phyloP scores from a whole-genome alignment of 129 eudicot genomes.

The Flaveria bidentis region DNA sequence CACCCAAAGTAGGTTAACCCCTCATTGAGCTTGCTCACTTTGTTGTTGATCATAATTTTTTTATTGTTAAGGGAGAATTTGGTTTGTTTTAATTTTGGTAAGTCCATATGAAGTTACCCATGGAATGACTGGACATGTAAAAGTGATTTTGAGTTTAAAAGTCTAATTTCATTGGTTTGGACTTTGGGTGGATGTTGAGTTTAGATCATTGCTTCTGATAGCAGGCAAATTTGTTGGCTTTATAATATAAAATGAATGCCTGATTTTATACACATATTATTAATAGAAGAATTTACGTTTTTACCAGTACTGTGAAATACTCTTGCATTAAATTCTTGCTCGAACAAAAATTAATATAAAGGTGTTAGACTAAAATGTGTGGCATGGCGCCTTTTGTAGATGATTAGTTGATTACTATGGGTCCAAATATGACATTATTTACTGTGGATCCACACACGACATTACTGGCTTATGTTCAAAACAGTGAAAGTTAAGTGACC shows the following conservation, averaged over 20 bases:
- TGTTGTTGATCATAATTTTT: background rate
- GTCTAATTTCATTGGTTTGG: background rate
- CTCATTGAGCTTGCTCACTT: background rate
- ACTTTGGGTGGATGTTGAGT: background rate
- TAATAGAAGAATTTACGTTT: background rate
- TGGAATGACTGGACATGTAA: background rate
- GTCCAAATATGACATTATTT: background rate
- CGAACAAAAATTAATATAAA: background rate
- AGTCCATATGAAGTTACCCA: slow-evolving; percentile 2
- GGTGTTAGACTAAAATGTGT: background rate
- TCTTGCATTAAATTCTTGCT: background rate
- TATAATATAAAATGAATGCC: background rate
- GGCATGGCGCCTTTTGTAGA: background rate
- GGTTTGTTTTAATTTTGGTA: background rate
- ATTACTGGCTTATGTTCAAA: background rate
- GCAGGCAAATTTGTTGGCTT: background rate
- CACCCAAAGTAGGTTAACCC: background rate
- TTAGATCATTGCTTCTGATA: background rate
- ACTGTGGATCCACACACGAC: background rate
- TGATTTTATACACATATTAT: background rate
- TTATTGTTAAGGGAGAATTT: background rate
- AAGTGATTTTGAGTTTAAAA: background rate
- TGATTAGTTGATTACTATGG: background rate
- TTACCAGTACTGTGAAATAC: background rate
- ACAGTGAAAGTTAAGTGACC: background rate